Conservation (phyloP, 441 rosid genomes). For the Breynia disticha region DNA sequence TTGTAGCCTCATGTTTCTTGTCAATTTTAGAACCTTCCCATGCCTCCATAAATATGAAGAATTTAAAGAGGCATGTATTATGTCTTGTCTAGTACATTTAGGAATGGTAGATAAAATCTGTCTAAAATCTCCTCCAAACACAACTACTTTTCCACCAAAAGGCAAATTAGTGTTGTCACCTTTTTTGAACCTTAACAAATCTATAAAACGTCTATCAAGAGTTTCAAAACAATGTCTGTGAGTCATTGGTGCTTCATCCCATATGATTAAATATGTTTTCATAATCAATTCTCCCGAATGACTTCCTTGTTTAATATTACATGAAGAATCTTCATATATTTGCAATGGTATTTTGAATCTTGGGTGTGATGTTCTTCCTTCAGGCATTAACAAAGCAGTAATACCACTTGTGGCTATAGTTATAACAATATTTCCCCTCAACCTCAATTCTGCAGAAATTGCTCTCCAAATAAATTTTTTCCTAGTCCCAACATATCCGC, state of each 20-base stretch:
- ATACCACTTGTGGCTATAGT: conserved; percentile 12
- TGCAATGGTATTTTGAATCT: conserved; percentile 8
- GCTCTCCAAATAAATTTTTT: conserved; percentile 6
- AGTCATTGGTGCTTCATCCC: conserved; percentile 12
- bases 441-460: neutral
- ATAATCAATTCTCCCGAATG: neutral
- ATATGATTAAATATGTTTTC: conserved; percentile 1
- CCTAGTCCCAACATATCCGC: neutral
- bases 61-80: neutral
- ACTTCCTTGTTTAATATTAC: conserved; percentile 4
- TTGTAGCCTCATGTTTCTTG: too few species aligned
- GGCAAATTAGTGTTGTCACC: neutral
- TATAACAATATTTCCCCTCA: neutral
- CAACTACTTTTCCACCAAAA: conserved; percentile 1
- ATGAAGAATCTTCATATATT: neutral
- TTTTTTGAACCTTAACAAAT: neutral
- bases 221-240: conserved; percentile 9
- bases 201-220: neutral
- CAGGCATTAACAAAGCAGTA: conserved; percentile 6
- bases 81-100: neutral
- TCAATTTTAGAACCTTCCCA: neutral
- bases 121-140: neutral
- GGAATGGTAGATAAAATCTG: neutral
- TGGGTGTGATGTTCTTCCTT: conserved; percentile 8
- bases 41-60: neutral